phyloP scores from a whole-genome alignment of 192 early-diverging fungal genomes.

The Coemansia aciculifera region DNA sequence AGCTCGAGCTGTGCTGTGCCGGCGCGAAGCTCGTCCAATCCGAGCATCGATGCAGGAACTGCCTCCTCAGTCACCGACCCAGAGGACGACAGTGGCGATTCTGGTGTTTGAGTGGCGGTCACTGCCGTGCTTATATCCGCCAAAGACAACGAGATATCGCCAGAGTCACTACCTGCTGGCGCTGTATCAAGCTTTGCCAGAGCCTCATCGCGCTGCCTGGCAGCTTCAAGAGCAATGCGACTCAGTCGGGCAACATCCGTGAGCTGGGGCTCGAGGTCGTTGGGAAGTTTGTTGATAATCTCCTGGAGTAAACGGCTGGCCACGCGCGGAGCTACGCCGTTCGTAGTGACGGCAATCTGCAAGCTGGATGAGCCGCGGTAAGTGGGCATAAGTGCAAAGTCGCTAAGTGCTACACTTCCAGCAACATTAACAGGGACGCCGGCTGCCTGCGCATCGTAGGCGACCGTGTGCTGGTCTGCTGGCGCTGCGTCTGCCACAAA shows the following conservation, averaged over 20 bases:
- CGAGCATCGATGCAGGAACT: constrained; percentile 9
- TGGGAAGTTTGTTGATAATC: constrained; percentile 62
- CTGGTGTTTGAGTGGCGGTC: constrained; percentile 37
- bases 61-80: constrained; percentile 38
- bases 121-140: constrained; percentile 25
- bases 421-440: constrained; percentile 78
- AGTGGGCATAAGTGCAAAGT: constrained; percentile 79
- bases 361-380: constrained; percentile 64
- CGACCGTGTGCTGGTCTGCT: constrained; percentile 31
- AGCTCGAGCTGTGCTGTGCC: constrained; percentile 19
- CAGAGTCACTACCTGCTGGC: constrained; percentile 28
- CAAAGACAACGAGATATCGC: constrained; percentile 28
- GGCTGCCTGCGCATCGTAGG: constrained; percentile 49
- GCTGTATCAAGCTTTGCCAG: constrained; percentile 54
- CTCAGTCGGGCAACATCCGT: constrained; percentile 58
- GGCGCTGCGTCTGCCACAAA: constrained; percentile 50
- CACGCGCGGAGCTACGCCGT: constrained; percentile 68
- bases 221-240: constrained; percentile 46
- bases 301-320: constrained; percentile 66
- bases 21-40: constrained; percentile 23
- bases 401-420: constrained; percentile 71
- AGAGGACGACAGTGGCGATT: constrained; percentile 21
- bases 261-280: constrained; percentile 62
- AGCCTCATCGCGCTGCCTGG: constrained; percentile 46
- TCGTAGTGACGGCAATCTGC: constrained; percentile 80